A percentile compares a stretch with the other conserved stretches of the same genome.
Evolutionary conservation across 164 flowering plant genomes (phyloP).

Genomic region (Dillenia turbinata): DNA sequence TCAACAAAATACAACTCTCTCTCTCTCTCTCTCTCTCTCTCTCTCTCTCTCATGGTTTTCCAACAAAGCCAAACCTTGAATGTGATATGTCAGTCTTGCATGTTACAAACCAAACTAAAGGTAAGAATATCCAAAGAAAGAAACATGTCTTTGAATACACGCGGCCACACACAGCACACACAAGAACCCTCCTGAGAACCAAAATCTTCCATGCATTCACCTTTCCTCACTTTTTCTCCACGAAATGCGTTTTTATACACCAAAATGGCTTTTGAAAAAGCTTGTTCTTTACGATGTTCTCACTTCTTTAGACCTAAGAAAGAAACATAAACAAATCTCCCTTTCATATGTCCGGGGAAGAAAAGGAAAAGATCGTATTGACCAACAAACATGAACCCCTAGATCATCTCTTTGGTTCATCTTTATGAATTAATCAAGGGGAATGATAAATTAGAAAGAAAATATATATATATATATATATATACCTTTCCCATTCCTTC

Average conservation of each 20-base stretch:
- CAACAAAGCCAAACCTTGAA: too few relatives aligned
- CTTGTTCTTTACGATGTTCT: conserved; percentile 4
- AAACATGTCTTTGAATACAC: conserved; percentile 11
- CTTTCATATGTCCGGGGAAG: neutral
- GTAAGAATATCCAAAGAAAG: conserved; percentile 4
- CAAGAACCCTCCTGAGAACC: too few relatives aligned
- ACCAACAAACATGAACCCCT: neutral
- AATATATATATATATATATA: too few relatives aligned
- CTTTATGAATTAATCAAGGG: too few relatives aligned
- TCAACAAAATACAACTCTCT: too few relatives aligned
- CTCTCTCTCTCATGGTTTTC: too few relatives aligned
- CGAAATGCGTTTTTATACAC: conserved; percentile 2
- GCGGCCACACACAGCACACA: neutral
- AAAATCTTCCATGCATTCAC: conserved; percentile 5
- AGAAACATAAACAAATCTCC: neutral
- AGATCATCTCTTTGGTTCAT: too few relatives aligned
- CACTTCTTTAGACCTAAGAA: neutral
- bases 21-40: too few relatives aligned
- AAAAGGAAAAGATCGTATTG: neutral
- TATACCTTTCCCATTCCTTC: too few relatives aligned
- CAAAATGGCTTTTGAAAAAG: conserved; percentile 17
- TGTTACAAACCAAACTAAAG: too few relatives aligned
- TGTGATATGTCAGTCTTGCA: too few relatives aligned
- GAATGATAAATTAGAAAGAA: too few relatives aligned
- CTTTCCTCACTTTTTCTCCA: neutral